phyloP scores from a whole-genome alignment of 75 land plant genomes.

The Pinus tabuliformis region DNA sequence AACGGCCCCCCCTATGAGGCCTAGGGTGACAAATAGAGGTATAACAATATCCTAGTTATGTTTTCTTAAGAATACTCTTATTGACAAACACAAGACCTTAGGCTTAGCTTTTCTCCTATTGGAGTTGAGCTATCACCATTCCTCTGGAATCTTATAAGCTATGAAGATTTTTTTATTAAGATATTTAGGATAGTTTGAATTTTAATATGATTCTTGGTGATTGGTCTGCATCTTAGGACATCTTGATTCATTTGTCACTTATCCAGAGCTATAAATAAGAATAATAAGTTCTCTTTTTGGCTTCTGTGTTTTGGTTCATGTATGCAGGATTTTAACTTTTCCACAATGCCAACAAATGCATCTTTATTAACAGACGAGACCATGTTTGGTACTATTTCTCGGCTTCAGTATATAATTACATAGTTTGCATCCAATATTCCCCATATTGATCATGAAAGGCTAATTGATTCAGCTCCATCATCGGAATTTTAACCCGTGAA shows the following conservation, averaged over 20 bases:
- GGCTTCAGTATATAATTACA: background rate
- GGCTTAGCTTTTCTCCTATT: no score
- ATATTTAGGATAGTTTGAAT: background rate
- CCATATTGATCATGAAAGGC: background rate
- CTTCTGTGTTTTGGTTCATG: background rate
- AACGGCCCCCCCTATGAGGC: no score
- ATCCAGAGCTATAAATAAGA: background rate
- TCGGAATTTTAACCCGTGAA: background rate
- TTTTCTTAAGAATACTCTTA: no score
- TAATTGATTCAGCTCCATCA: background rate
- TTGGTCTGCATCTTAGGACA: background rate
- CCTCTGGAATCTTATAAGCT: background rate
- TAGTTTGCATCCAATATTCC: background rate
- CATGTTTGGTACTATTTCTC: background rate
- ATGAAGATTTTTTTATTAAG: background rate
- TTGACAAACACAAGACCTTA: no score
- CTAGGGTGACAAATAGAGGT: no score
- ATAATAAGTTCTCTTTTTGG: background rate
- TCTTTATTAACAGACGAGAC: background rate
- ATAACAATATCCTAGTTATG: no score
- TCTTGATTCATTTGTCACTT: background rate
- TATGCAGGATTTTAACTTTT: slow-evolving; percentile 3
- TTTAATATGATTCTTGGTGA: background rate
- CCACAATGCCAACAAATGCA: background rate
- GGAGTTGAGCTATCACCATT: background rate